Percentiles rank a stretch among this genome's conserved stretches.
phyloP scores from a whole-genome alignment of 164 flowering plant species.

The Sedum album region DNA sequence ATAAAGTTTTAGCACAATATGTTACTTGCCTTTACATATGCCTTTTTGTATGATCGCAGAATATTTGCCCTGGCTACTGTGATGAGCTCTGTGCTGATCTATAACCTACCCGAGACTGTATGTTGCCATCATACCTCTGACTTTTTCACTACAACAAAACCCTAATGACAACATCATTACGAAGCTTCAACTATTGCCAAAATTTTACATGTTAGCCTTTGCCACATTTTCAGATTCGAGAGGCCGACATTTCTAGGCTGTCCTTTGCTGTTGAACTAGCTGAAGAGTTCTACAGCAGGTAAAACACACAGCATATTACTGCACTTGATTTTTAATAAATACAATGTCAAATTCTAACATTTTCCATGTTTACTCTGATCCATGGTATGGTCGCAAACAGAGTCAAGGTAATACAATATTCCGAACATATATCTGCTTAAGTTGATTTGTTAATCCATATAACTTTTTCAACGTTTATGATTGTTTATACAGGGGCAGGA shows the following conservation, averaged over 20 bases:
- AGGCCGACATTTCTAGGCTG: constrained; percentile 93
- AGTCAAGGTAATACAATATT: constrained; percentile 65
- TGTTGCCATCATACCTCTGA: constrained; percentile 17
- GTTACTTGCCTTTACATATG: background rate
- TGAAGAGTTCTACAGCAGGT: constrained; percentile 99
- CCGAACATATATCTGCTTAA: background rate
- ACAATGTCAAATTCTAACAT: constrained; percentile 23
- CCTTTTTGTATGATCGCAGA: constrained; percentile 31
- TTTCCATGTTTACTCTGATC: constrained; percentile 11
- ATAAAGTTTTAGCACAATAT: background rate
- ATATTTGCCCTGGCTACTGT: constrained; percentile 95
- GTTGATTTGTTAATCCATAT: background rate
- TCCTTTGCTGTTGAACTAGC: constrained; percentile 99
- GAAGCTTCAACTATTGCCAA: background rate
- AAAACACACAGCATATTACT: constrained; percentile 1
- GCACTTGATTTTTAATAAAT: background rate
- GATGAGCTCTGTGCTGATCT: constrained; percentile 93
- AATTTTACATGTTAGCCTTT: background rate
- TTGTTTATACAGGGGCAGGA: constrained; percentile 71
- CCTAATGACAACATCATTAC: background rate
- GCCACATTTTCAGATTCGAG: constrained; percentile 65
- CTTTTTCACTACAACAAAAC: background rate
- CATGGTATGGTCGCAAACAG: constrained; percentile 27
- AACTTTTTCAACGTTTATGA: background rate
- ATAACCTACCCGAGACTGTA: constrained; percentile 97